Base-by-base conservation (phyloP, 1,139 yeast genomes). In the Blastobotrys aristatus region DNA sequence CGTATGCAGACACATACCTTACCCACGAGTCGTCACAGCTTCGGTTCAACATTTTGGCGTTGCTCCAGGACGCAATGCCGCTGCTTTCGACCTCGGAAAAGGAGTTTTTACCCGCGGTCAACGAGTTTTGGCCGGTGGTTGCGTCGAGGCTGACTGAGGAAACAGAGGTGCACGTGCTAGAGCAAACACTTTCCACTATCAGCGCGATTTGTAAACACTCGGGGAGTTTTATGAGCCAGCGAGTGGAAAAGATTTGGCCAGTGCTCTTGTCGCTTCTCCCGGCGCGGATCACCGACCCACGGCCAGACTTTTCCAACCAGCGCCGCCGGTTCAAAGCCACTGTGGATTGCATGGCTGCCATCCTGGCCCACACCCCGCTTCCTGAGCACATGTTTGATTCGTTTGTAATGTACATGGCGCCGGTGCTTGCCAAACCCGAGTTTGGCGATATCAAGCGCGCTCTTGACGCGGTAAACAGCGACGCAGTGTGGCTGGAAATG, bases 1-100 rank as follows among this genome's bases (percentile, higher is more conserved):
- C 72, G 11, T 87, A 88, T 59, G 83, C 94, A 2, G 83, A 86
- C 50, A 66, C 84, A 49, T 71, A 88, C 44, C 65, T 88, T 33
- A 79, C 88, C 2, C 94, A 87, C 55, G 79, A 79, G 1, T 82
- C 95, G 0, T 63, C 73, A 5, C 64, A 71, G 2, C 65, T 90
- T 27, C 76, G 79, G 44, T 61, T 75, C 10, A 81, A 78, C 50
- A 74, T 88, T 6, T 63, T 89, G 41, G 70, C 66, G 24, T 72
- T 86, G 0, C 64, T 83, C 32, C 60, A 65, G 2, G 64, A 69
- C 16, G 67, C 79, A 0, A 67, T 83, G 31, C 88, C 90, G 0
- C 61, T 87, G 32, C 67, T 92, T 39, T 75, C 88, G 1, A 73
- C 90, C 0, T 77, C 82, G 51, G 72, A 76, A 48, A 69, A 73